Evolutionary conservation across 2,329 filamentous ascomycete species (phyloP), one percentile per base, ranked within the genome.

Genomic region (Achaetomium macrosporum): DNA sequence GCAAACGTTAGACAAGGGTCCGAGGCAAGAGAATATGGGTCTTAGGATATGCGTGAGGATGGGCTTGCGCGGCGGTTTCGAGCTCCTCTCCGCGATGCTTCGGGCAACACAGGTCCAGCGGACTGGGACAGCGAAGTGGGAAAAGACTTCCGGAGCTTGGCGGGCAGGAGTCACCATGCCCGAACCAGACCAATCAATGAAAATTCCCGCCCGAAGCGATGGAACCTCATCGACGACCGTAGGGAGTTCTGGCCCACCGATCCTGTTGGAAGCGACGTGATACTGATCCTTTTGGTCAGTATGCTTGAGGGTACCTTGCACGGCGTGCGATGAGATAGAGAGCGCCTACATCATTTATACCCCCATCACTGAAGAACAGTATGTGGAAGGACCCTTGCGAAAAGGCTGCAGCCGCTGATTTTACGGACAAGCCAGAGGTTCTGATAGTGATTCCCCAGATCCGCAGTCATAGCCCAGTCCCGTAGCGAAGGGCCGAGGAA

Each of bases 391-490:
- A 42, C 4, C 47, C 47, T 11, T 41, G 47, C 3, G 25, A 7
- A 36, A 49, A 49, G 8, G 47, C 39, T 1, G 11, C 19, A 16
- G 47, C 47, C 12, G 47, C 39, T 13, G 47, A 48, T n/a, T 36
- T 16, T 49, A 7, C 47, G 47, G 9, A 49, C 17, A 9, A 49
- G 39, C 47, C 47, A 49, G 30, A 35, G 39, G 17, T 42, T 49
- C 13, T 42, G 36, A 17, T 41, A 25, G 11, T 39, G 10, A 16
- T 48, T 30, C 25, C 8, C 33, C 5, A 8, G 25, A 4, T 42
- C 30, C 7, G 19, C 17, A 17, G 17, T 16, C 11, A 49, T 16
- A 10, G 39, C 20, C 37, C 39, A 16, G 15, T 35, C 47, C 13
- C 12, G 33, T 19, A 49, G 12, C 5, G 31, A 5, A 3, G 39